Percentiles rank a stretch among this genome's conserved stretches.
phyloP scores from a whole-genome alignment of 352 stramenopile species.

The Pythium aquatile region DNA sequence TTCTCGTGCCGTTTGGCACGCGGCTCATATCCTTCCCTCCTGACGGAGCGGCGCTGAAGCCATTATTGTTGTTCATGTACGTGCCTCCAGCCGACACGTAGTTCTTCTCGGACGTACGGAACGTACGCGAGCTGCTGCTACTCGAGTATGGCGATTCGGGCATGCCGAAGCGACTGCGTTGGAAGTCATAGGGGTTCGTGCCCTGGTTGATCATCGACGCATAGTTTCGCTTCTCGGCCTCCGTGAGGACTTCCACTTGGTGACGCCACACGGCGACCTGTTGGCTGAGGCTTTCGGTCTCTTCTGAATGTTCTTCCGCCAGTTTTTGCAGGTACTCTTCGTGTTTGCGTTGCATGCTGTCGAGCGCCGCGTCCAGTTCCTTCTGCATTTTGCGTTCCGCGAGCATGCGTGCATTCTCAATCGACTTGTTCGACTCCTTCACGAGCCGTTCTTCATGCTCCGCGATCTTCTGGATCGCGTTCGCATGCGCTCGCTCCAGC shows the following conservation, averaged over 20 bases:
- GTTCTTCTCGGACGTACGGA: constrained; percentile 22
- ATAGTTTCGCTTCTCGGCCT: constrained; percentile 80
- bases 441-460: constrained; percentile 70
- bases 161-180: constrained; percentile 50
- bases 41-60: not conserved
- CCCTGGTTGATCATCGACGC: constrained; percentile 58
- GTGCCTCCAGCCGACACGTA: constrained; percentile 4
- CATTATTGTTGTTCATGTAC: constrained; percentile 5
- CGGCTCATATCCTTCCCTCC: constrained; percentile 5
- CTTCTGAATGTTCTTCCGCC: constrained; percentile 78
- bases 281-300: constrained; percentile 78
- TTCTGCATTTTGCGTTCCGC: constrained; percentile 56
- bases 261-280: constrained; percentile 82
- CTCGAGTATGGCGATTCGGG: constrained; percentile 27
- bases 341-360: constrained; percentile 55
- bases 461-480: constrained; percentile 42
- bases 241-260: constrained; percentile 81
- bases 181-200: constrained; percentile 54
- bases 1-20: not conserved
- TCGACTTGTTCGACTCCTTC: constrained; percentile 77
- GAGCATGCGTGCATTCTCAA: constrained; percentile 56
- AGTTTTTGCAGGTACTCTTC: constrained; percentile 80
- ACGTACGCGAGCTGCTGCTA: constrained; percentile 18
- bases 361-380: constrained; percentile 48
- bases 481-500: constrained; percentile 47